Evolutionary conservation across 2,329 filamentous ascomycete species (phyloP).

Genomic region (Lachnellula arida): DNA sequence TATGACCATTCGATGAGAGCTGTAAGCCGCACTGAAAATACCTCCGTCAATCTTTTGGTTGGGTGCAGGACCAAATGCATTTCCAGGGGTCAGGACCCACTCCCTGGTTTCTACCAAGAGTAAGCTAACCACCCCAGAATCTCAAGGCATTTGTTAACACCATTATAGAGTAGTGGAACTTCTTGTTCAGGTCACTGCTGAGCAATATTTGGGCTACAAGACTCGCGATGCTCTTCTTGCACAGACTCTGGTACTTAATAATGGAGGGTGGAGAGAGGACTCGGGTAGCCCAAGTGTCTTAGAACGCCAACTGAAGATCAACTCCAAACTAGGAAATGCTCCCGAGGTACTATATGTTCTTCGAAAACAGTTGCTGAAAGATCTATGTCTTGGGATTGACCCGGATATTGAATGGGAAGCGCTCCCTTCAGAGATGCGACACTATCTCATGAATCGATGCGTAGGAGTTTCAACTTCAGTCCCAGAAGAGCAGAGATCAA

Average conservation of each 20-base stretch:
- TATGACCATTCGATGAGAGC: constrained; percentile 6
- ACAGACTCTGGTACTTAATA: constrained; percentile 34
- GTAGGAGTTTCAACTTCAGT: constrained; percentile 29
- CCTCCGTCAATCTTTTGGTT: constrained; percentile 11
- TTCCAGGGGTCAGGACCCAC: constrained; percentile 1
- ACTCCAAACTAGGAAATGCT: not conserved
- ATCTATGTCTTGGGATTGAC: constrained; percentile 45
- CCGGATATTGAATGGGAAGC: constrained; percentile 46
- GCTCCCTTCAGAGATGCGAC: constrained; percentile 40
- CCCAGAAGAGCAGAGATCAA: not conserved
- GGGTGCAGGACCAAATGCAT: constrained; percentile 12
- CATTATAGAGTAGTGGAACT: constrained; percentile 8
- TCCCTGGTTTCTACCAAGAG: constrained; percentile 15
- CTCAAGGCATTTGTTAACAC: not conserved
- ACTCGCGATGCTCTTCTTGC: constrained; percentile 23
- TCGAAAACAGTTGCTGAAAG: constrained; percentile 37
- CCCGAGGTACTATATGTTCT: constrained; percentile 1
- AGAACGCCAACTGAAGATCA: constrained; percentile 6
- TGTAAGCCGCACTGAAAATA: not conserved
- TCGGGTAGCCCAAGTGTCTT: not conserved
- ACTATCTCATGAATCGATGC: constrained; percentile 40
- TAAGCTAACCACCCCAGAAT: not conserved
- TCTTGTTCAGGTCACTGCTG: constrained; percentile 13
- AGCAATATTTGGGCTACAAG: constrained; percentile 18
- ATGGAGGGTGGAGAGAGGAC: constrained; percentile 27